A percentile compares a stretch with the other conserved stretches of the same genome.
phyloP scores from a whole-genome alignment of 768 basidiomycete genomes.

The Rhizopogon rudus region DNA sequence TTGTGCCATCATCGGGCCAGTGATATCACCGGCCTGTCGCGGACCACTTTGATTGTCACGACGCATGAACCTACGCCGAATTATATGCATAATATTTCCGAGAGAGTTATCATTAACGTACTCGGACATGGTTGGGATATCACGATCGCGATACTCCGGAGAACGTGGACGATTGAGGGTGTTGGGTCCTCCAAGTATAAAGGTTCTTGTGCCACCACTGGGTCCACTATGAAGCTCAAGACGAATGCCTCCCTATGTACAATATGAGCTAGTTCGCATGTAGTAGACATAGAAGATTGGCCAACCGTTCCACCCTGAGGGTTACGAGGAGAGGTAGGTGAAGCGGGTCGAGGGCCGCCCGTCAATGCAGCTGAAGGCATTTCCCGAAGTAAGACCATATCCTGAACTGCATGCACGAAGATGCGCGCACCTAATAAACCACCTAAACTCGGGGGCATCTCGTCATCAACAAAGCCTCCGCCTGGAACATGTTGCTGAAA shows the following conservation, averaged over 20 bases:
- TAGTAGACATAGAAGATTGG: not conserved
- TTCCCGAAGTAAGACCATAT: not conserved
- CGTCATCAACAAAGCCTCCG: conserved; percentile 20
- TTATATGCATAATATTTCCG: not conserved
- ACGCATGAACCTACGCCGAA: conserved; percentile 29
- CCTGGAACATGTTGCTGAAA: conserved; percentile 40
- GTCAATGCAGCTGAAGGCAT: not conserved
- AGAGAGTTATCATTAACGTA: conserved; percentile 24
- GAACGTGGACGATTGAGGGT: conserved; percentile 15
- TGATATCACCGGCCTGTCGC: conserved; percentile 37
- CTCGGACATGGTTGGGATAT: conserved; percentile 47
- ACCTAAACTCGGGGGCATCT: conserved; percentile 17
- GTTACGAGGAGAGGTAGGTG: conserved; percentile 11
- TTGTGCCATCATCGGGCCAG: conserved; percentile 64
- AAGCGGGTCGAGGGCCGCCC: conserved; percentile 7
- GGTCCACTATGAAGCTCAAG: conserved; percentile 32
- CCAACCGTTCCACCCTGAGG: conserved; percentile 14
- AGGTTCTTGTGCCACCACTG: conserved; percentile 25
- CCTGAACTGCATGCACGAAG: not conserved
- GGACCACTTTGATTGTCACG: conserved; percentile 15
- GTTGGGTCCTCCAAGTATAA: conserved; percentile 33
- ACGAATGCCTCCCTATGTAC: conserved; percentile 23
- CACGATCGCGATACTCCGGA: conserved; percentile 21
- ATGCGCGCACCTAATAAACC: not conserved
- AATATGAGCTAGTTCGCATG: not conserved